A percentile compares a stretch with the other conserved stretches of the same genome.
These are phyloP conservation scores for Jaenimonas drosophilae DNA, from an alignment of 208 protist genomes.

Conservation along the genomic window DNA sequence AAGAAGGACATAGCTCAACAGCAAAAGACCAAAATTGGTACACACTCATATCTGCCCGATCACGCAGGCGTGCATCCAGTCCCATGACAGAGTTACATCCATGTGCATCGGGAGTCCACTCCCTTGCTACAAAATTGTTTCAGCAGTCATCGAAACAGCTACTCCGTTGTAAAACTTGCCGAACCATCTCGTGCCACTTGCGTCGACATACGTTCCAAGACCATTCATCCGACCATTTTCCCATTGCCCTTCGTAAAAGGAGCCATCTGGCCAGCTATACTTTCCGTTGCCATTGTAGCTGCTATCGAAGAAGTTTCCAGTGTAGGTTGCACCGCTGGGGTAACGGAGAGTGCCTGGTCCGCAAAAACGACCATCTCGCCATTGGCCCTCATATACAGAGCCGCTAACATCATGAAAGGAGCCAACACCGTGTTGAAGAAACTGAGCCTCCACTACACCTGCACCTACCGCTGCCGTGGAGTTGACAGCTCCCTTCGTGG, in stretches of 20 bases:
- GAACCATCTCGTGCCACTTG: constrained; percentile 52
- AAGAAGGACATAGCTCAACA: constrained; percentile 8
- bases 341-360: constrained; percentile 43
- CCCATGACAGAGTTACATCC: background rate
- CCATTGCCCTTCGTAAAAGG: constrained; percentile 82
- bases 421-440: constrained; percentile 30
- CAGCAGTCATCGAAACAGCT: constrained; percentile 27
- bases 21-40: background rate
- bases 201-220: constrained; percentile 67
- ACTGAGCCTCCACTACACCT: background rate
- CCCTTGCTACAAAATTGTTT: constrained; percentile 22
- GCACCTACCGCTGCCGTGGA: background rate
- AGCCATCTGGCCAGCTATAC: constrained; percentile 84
- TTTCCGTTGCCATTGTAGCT: constrained; percentile 56
- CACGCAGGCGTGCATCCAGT: background rate
- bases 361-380: constrained; percentile 61
- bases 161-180: constrained; percentile 60
- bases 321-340: constrained; percentile 53
- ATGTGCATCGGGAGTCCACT: background rate
- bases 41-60: background rate
- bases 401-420: constrained; percentile 40
- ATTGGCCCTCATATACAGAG: constrained; percentile 73
- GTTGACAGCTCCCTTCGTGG: background rate
- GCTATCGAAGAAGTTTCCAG: constrained; percentile 37
- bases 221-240: constrained; percentile 76